phyloP scores from a whole-genome alignment of 495 filamentous ascomycete genomes.

The Massariosphaeria phaeospora region DNA sequence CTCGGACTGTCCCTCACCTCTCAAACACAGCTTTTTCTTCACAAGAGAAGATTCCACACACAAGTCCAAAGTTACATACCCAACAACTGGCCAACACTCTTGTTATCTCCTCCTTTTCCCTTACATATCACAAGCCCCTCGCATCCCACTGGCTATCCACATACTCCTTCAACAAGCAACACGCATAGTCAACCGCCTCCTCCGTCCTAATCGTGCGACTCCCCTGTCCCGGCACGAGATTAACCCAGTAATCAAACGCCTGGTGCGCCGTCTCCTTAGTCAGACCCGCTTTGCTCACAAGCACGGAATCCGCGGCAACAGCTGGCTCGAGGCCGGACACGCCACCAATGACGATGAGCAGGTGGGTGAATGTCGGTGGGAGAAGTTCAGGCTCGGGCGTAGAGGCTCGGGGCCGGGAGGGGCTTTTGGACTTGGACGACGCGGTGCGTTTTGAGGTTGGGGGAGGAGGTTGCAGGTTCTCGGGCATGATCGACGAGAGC shows the following conservation, averaged over 20 bases:
- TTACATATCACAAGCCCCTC: too few relatives aligned
- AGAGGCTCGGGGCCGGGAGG: too few relatives aligned
- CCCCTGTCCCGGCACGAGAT: slow-evolving; percentile 67
- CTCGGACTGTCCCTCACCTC: too few relatives aligned
- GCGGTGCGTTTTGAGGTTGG: not conserved
- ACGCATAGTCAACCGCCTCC: slow-evolving; percentile 67
- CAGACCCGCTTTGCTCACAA: slow-evolving; percentile 54
- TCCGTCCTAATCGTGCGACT: slow-evolving; percentile 73
- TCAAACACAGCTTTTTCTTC: too few relatives aligned
- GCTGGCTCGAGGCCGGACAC: slow-evolving; percentile 67
- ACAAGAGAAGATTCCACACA: too few relatives aligned
- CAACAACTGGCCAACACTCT: too few relatives aligned
- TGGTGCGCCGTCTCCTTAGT: slow-evolving; percentile 52
- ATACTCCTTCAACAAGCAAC: slow-evolving; percentile 56
- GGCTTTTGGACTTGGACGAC: not conserved
- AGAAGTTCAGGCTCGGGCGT: too few relatives aligned
- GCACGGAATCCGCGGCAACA: slow-evolving; percentile 57
- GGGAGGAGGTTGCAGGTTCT: not conserved
- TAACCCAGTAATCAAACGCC: slow-evolving; percentile 74
- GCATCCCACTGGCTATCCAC: too few relatives aligned
- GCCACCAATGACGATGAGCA: slow-evolving; percentile 69
- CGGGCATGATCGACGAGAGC: slow-evolving; percentile 34
- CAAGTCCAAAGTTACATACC: too few relatives aligned
- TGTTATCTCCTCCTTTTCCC: too few relatives aligned
- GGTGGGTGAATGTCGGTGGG: slow-evolving; percentile 53